Evolutionary conservation across 2,329 filamentous ascomycete genomes (phyloP).

Genomic region (Verticillium isaacii): DNA sequence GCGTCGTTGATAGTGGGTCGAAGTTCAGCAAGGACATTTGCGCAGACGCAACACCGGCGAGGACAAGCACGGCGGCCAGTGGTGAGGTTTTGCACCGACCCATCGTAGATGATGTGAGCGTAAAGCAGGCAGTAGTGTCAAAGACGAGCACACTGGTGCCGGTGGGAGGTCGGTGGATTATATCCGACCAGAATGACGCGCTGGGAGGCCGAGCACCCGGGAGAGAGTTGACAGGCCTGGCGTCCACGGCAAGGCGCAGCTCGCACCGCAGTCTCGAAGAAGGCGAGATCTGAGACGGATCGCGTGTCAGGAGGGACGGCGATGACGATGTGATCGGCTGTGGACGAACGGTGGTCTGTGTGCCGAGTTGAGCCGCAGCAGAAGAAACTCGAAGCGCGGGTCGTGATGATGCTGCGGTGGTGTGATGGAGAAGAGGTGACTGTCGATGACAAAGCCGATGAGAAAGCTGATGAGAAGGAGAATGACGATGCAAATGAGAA

Average conservation of each 20-base stretch:
- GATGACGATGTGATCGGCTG: neutral
- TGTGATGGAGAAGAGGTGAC: neutral
- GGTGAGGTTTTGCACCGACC: neutral
- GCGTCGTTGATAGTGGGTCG: constrained; percentile 28
- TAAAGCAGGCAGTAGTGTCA: neutral
- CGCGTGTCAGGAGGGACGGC: constrained; percentile 11
- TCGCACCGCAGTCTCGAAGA: neutral
- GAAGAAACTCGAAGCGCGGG: neutral
- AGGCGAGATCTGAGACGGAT: constrained; percentile 8
- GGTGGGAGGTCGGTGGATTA: neutral
- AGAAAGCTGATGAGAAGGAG: too few relatives aligned
- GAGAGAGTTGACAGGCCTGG: neutral
- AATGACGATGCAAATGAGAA: neutral
- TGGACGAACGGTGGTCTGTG: neutral
- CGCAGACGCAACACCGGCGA: constrained; percentile 6
- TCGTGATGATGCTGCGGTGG: neutral
- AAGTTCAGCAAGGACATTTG: constrained; percentile 29
- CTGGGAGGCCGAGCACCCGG: neutral
- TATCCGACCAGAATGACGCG: neutral
- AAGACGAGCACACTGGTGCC: neutral
- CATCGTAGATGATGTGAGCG: neutral
- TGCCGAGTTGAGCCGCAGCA: neutral
- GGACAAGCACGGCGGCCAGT: neutral
- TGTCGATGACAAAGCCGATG: neutral
- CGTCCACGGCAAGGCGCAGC: neutral